Percentiles rank a stretch among this genome's conserved stretches.
Conservation (phyloP, 1,284 basidiomycete genomes). For the Irpex sp. region DNA sequence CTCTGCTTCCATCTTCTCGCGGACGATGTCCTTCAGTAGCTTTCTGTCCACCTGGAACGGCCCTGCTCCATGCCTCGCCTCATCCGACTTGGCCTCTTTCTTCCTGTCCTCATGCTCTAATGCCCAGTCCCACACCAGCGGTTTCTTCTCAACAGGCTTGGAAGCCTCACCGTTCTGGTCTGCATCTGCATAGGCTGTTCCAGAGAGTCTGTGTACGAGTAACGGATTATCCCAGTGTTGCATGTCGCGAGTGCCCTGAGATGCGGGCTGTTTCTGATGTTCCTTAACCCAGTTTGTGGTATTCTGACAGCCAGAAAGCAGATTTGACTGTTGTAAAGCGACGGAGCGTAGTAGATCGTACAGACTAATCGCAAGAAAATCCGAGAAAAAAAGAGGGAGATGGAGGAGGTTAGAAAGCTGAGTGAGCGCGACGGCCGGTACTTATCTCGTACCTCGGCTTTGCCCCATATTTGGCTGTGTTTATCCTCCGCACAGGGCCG, state of each 20-base stretch:
- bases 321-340: slow-evolving; percentile 5
- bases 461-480: slow-evolving; percentile 8
- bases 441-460: slow-evolving; percentile 18
- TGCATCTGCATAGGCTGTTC: not conserved
- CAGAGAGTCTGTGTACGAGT: slow-evolving; percentile 5
- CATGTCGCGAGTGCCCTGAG: slow-evolving; percentile 10
- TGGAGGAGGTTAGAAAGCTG: slow-evolving; percentile 10
- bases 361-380: slow-evolving; percentile 3
- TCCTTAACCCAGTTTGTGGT: not conserved
- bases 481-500: not conserved
- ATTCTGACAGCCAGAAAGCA: slow-evolving; percentile 2
- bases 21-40: slow-evolving; percentile 69
- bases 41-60: slow-evolving; percentile 72
- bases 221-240: slow-evolving; percentile 12
- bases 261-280: not conserved
- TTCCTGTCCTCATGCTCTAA: slow-evolving; percentile 61
- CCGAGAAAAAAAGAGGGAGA: not conserved
- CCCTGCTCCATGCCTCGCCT: slow-evolving; percentile 49
- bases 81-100: slow-evolving; percentile 57
- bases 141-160: slow-evolving; percentile 10
- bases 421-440: slow-evolving; percentile 9
- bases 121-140: slow-evolving; percentile 63
- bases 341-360: slow-evolving; percentile 9
- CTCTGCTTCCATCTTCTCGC: slow-evolving; percentile 59
- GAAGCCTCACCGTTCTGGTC: slow-evolving; percentile 2